Evolutionary conservation across 2,329 filamentous ascomycete genomes (phyloP), one percentile per base, ranked within the genome.

Genomic region (Cladosporium colombiae): DNA sequence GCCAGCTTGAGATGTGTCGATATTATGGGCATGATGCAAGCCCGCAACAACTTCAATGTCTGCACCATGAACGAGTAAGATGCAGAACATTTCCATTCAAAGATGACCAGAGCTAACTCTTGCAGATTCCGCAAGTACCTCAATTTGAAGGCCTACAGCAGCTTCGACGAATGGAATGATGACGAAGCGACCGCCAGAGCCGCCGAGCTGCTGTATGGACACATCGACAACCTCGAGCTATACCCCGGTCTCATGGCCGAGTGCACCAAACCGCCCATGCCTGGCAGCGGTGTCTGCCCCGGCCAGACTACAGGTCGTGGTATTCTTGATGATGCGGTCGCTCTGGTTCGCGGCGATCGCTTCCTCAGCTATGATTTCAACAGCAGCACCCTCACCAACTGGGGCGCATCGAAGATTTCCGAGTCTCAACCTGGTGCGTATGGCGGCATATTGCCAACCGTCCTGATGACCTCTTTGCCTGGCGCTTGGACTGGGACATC

Each of bases 191-290:
- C 76, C 53, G 76, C 78, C 35, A 72, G 75, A 62, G 71, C 74
- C 13, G 76, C 76, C 5, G 75, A 84, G 80, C 70, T 84, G 82
- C 75, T 83, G 78, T 69, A 80, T 77, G 68, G 85, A 78, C 73
- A 86, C 83, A 75, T 76, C 29, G 75, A 79, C 65, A 84, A 84
- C 33, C 72, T 88, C 14, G 86, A 88, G 71, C 75, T 88, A 7
- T 87, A 87, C 68, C 85, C 85, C 2, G 85, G 85, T 14, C 71
- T 87, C 7, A 81, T 86, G 70, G 79, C 83, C 10, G 86, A 88
- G 73, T 80, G 82, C 63, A 80, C 84, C 16, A 88, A 88, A 70
- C 80, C 82, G 5, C 70, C 84, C 0, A 81, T 84, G 72, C 69
- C 80, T 6, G 81, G 81, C 4, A 79, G 77, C 69, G 81, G 81